Base-by-base conservation (phyloP, 768 basidiomycete genomes). In the Cystoderma amianthinum region DNA sequence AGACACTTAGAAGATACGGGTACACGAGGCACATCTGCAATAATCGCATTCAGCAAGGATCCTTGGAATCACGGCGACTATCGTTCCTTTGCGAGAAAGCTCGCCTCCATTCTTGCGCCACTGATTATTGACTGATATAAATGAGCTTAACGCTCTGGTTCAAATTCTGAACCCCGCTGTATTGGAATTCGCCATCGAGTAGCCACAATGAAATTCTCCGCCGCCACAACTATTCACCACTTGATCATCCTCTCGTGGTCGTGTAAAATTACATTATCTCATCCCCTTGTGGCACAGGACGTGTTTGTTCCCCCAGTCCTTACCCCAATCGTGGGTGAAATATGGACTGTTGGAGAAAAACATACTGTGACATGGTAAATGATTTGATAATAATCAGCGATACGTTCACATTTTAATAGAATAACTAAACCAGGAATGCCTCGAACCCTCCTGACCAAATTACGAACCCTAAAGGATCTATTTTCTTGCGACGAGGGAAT, bases 391-490 rank as follows among this genome's bases (percentile, higher is more conserved):
- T n/a, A n/a, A n/a, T n/a, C n/a, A n/a, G n/a, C n/a, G n/a, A n/a
- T n/a, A n/a, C n/a, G n/a, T n/a, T n/a, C n/a, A n/a, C n/a, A n/a
- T n/a, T n/a, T n/a, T n/a, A n/a, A n/a, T n/a, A n/a, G n/a, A n/a
- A n/a, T n/a, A n/a, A n/a, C n/a, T n/a, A n/a, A n/a, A n/a, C 25
- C 7, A 56, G 56, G 56, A 36, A 65, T 38, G 51, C 46, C 1
- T 51, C 60, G 6, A 30, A 42, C 34, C 5, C 55, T 19, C 67
- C 67, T 1, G 5, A 19, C 4, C 34, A 67, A 37, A 57, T 68
- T 39, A 65, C 68, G 4, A 69, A 67, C 35, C 39, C 52, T 16
- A 13, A 28, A 4, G 67, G 68, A 22, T 2, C 28, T 42, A 46
- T 69, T 32, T 56, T 49, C 32, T 53, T 68, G 19, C 56, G 68